Evolutionary conservation across 345 rosid species (phyloP), one percentile per base, ranked within the genome.

Genomic region (Linum tenue): DNA sequence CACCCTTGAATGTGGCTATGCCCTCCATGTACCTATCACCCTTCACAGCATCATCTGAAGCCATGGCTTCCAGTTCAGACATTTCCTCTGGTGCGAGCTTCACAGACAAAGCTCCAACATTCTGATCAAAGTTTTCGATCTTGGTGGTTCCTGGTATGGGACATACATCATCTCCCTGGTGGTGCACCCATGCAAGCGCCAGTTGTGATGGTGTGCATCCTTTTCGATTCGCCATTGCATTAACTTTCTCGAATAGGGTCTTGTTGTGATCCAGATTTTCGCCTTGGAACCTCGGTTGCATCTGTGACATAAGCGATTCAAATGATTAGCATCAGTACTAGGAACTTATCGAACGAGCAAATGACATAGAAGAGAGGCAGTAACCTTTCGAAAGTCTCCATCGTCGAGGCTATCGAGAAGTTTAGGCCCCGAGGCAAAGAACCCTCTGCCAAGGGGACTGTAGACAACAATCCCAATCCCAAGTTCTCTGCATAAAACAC

Each of bases 141-240:
- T 79, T 82, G 36, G 85, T 82, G 40, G 89, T 83, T 67, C 85
- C 84, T 2, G 87, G 90, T 67, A 87, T 87, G 63, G 84, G 88
- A 17, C 86, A 82, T 0, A 87, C 84, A 37, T 87, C 90, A 2
- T 77, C 77, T 44, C 91, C 87, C 36, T 78, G 85, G 72, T 79
- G 86, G 71, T 85, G 91, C 43, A 85, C 72, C 95, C 87, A 89
- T n/a, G 89, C 84, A 1, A 86, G 70, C n/a, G 91, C 92, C 58
- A 88, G 76, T 73, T 86, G 88, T n/a, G 77, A 81, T 0, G 86
- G 72, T 36, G 84, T 78, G 80, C 91, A 86, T 0, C 80, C 76
- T 61, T 86, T 86, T 72, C 72, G 81, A 4, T 43, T 64, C 0
- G 87, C 82, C n/a, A 85, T 82, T 51, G 67, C 84, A 55, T 61